phyloP scores from a whole-genome alignment of 306 rosid genomes.

The Fragaria ananassa region DNA sequence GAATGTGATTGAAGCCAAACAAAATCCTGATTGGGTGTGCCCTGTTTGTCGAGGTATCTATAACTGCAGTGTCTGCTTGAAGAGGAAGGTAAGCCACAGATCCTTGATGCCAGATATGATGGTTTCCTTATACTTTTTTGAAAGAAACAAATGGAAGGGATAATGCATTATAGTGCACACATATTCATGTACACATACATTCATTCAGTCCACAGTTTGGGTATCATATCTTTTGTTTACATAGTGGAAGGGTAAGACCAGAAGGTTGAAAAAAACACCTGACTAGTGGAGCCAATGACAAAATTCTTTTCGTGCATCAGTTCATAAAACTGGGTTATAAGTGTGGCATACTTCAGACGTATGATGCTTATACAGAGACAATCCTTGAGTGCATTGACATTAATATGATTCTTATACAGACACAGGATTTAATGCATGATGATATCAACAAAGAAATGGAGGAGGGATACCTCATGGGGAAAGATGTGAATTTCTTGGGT shows the following conservation, averaged over 20 bases:
- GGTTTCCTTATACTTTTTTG: neutral
- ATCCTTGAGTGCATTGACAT: neutral
- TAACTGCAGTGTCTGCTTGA: constrained; percentile 61
- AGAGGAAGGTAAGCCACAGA: constrained; percentile 45
- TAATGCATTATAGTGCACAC: neutral
- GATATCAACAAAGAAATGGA: neutral
- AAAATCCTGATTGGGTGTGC: constrained; percentile 51
- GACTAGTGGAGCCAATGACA: neutral
- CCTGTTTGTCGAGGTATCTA: constrained; percentile 67
- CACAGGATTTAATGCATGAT: constrained; percentile 1
- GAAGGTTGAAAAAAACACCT: neutral
- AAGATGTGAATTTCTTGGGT: neutral
- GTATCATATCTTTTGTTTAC: neutral
- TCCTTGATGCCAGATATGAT: neutral
- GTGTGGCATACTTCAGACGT: constrained; percentile 30
- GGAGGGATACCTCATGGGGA: neutral
- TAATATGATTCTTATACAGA: neutral
- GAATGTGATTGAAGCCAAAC: constrained; percentile 48
- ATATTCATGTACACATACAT: neutral
- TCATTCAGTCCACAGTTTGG: neutral
- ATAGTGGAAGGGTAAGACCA: neutral
- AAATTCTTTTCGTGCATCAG: constrained; percentile 16
- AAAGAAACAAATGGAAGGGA: neutral
- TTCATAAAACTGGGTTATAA: constrained; percentile 36
- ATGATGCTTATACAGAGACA: constrained; percentile 23